Evolutionary conservation across 352 stramenopile species (phyloP).

Genomic region (Phytophthora cajani): DNA sequence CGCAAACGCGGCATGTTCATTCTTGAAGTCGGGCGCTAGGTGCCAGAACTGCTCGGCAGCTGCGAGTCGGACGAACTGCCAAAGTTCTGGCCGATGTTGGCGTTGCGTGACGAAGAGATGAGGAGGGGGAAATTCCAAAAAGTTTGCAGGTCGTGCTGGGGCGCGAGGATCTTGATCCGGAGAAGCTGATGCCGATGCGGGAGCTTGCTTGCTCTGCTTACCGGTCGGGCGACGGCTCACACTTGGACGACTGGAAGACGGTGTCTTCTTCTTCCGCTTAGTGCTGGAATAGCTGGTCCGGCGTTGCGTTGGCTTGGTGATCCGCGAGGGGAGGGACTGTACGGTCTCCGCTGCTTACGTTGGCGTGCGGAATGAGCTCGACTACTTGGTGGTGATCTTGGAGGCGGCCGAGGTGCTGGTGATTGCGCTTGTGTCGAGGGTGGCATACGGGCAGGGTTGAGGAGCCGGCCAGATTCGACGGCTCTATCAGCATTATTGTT

Average conservation of each 20-base stretch:
- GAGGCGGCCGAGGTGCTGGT: not conserved
- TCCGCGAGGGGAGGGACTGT: not conserved
- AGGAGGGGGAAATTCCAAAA: not conserved
- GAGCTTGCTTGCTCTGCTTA: not conserved
- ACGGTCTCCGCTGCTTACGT: not conserved
- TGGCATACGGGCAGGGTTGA: not conserved
- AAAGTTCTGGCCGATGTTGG: constrained; percentile 8
- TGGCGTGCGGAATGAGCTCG: not conserved
- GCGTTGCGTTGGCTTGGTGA: not conserved
- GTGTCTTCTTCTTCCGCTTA: not conserved
- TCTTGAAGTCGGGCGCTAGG: constrained; percentile 10
- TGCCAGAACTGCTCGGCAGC: constrained; percentile 7
- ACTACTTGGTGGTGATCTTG: not conserved
- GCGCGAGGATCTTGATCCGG: not conserved
- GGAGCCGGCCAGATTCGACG: no score
- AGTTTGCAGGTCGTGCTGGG: not conserved
- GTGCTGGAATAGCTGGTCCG: not conserved
- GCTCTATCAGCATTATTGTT: no score
- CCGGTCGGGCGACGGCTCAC: not conserved
- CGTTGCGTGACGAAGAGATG: constrained; percentile 4
- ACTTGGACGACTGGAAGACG: not conserved
- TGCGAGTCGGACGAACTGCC: constrained; percentile 7
- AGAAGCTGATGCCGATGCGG: no score
- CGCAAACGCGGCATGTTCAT: constrained; percentile 12
- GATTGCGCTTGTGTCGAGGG: not conserved